Conservation (phyloP, 2,329 filamentous ascomycete species). For the Pseudogymnoascus verrucosus region DNA sequence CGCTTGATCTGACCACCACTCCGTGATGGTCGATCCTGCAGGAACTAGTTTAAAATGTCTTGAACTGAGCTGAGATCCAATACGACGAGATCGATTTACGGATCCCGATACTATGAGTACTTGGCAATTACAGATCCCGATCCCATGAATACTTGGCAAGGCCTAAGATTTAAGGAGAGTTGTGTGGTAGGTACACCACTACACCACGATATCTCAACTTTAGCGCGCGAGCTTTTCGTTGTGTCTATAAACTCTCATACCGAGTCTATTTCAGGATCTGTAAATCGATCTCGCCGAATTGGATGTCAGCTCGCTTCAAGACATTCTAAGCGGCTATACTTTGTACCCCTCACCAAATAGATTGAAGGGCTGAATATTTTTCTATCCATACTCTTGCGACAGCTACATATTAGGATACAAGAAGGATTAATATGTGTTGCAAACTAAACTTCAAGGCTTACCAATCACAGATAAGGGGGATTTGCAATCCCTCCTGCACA, state of each 20-base stretch:
- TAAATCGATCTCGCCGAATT: neutral
- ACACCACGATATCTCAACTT: neutral
- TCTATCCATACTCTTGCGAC: neutral
- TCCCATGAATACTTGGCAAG: neutral
- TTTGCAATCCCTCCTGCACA: neutral
- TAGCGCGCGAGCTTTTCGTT: neutral
- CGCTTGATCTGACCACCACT: neutral
- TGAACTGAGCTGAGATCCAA: neutral
- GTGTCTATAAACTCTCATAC: neutral
- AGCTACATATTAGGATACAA: neutral
- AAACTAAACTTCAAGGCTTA: neutral
- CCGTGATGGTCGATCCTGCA: neutral
- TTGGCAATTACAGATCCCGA: no score
- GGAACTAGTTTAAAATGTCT: neutral
- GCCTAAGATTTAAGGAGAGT: neutral
- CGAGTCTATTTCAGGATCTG: neutral
- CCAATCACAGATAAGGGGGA: neutral
- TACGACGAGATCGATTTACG: neutral
- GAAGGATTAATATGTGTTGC: neutral
- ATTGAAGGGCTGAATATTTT: neutral
- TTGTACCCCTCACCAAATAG: neutral
- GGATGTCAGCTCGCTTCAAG: neutral
- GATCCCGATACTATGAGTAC: no score
- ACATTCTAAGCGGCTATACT: neutral
- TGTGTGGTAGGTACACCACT: neutral